Evolutionary conservation across 164 flowering plant species (phyloP).

Genomic region (Cinnamomum micranthum): DNA sequence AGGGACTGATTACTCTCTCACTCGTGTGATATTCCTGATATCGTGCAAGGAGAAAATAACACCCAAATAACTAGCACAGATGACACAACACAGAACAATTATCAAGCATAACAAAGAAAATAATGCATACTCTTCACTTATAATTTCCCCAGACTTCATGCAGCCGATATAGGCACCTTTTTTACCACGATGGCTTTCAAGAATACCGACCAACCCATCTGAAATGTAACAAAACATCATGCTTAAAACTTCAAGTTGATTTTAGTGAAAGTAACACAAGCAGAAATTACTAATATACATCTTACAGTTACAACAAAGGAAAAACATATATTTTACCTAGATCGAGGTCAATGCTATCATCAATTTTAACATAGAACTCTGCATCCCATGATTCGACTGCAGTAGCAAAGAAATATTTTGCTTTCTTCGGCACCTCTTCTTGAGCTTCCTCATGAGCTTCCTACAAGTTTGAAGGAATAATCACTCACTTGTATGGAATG

Average conservation of each 20-base stretch:
- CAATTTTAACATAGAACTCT: slow-evolving; percentile 93
- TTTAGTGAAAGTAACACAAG: neutral
- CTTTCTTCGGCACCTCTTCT: slow-evolving; percentile 95
- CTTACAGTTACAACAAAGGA: slow-evolving; percentile 1
- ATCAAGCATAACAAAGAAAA: slow-evolving; percentile 10
- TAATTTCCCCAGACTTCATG: slow-evolving; percentile 98
- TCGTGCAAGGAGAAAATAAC: neutral
- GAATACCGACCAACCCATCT: slow-evolving; percentile 81
- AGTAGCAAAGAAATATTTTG: slow-evolving; percentile 80
- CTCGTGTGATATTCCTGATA: too few relatives aligned
- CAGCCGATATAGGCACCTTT: slow-evolving; percentile 86
- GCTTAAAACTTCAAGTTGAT: neutral
- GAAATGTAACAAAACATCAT: slow-evolving; percentile 19
- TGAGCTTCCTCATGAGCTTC: slow-evolving; percentile 97
- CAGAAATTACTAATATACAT: neutral
- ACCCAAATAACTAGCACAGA: neutral
- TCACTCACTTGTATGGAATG: slow-evolving; percentile 4
- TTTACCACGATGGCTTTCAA: slow-evolving; percentile 79
- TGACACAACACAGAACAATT: neutral
- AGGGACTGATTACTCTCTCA: too few relatives aligned
- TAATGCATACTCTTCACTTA: slow-evolving; percentile 66
- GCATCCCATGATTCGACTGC: slow-evolving; percentile 98
- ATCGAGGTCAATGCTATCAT: slow-evolving; percentile 70
- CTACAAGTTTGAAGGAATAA: slow-evolving; percentile 26
- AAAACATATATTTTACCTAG: slow-evolving; percentile 48